Base-by-base conservation (phyloP, 2,329 filamentous ascomycete species). In the Macrophomina phaseolina region DNA sequence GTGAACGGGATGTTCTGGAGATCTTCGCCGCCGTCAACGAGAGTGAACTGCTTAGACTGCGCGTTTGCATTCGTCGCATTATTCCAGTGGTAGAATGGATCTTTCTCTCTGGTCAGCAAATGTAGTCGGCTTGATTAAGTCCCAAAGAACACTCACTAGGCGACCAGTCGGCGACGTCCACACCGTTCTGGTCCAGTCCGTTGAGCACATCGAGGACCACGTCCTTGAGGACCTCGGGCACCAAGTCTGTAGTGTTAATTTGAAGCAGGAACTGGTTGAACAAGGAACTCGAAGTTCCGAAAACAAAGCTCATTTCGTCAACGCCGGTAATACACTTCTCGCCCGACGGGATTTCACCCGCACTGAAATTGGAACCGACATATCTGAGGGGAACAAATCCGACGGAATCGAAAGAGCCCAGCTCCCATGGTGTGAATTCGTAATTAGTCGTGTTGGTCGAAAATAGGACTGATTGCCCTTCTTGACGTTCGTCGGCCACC, bases 231-330 rank as follows among this genome's bases (percentile, higher is more conserved):
- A 85, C 77, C 5, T 73, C 74, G 2, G 83, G 83, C 8, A 87
- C 73, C 42, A 84, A 75, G 2, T 85, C 75, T 34, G 80, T 78
- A 30, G 78, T 77, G 8, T 92, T 85, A 65, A 94, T 81, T 11
- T 87, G 79, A 2, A 93, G 82, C 18, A 97, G 79, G 72, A 91
- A 86, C 72, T 89, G 83, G 80, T 97, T 97, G 84, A 97, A 97
- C 2, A 97, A 84, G 0, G 91, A 90, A 0, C 90, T 92, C 28
- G 90, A 93, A 0, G 93, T 97, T 58, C 93, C 93, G 87, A 96
- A 93, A 30, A 97, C 82, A 74, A 87, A 97, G 6, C 92, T 92
- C 32, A 86, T 86, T 72, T 93, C 93, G 78, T 97, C 94, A 69
- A 93, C 93, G 1, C 94, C 94, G 7, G 85, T 83, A 14, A 96